Evolutionary conservation across 164 flowering plant genomes (phyloP).

Genomic region (Stephania cephalantha): DNA sequence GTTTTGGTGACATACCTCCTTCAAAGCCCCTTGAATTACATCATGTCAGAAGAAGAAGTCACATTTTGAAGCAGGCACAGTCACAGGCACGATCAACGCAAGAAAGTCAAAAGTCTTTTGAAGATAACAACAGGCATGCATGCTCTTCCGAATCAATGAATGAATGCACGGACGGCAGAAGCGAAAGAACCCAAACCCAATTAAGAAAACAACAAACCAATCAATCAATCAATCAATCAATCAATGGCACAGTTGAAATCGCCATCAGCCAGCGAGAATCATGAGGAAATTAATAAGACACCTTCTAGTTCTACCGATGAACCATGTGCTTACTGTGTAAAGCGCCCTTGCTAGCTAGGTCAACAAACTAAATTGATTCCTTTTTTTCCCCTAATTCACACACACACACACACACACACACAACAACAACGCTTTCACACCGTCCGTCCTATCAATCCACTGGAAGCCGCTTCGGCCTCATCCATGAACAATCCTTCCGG

Average conservation of each 20-base stretch:
- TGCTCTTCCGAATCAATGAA: too few species aligned
- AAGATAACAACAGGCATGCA: not conserved
- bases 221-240: not conserved
- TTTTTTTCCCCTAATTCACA: not conserved
- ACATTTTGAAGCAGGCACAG: not conserved
- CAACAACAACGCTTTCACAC: too few species aligned
- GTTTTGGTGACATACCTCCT: not conserved
- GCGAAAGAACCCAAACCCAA: not conserved
- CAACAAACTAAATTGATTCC: too few species aligned
- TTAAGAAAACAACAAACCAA: not conserved
- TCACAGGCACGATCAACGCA: not conserved
- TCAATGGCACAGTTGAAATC: not conserved
- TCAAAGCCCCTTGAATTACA: not conserved
- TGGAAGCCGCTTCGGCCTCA: constrained; percentile 22
- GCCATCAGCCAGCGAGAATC: not conserved
- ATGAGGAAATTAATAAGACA: too few species aligned
- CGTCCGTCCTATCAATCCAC: constrained; percentile 21
- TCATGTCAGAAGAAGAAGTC: not conserved
- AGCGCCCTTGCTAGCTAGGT: too few species aligned
- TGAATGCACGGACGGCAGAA: not conserved
- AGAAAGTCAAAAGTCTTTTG: not conserved
- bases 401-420: not conserved
- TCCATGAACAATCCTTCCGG: constrained; percentile 31
- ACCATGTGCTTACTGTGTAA: too few species aligned
- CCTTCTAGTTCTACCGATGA: too few species aligned